These are phyloP conservation scores for Beta vulgaris DNA, from an alignment of 148 eudicot species.

Conservation along the genomic window DNA sequence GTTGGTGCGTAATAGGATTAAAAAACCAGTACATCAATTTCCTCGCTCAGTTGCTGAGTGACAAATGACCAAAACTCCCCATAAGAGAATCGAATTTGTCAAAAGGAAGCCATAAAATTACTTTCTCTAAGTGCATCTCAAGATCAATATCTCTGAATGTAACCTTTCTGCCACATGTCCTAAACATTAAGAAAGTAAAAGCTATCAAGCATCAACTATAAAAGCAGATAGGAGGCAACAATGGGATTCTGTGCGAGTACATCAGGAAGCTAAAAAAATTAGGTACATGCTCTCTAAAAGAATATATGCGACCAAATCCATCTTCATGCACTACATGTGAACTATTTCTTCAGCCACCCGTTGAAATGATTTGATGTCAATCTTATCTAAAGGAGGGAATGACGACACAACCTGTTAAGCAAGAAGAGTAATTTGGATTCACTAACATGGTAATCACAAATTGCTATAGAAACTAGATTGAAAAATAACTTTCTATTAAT, in stretches of 20 bases:
- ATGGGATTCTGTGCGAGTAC: neutral
- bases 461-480: neutral
- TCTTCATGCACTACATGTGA: constrained; percentile 95
- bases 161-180: constrained; percentile 75
- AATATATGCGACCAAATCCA: constrained; percentile 96
- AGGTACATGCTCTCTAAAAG: constrained; percentile 67
- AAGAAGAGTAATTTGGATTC: neutral
- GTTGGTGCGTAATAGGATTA: too few relatives aligned
- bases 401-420: constrained; percentile 75
- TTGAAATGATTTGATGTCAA: constrained; percentile 92
- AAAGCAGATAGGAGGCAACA: neutral
- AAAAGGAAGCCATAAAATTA: constrained; percentile 18
- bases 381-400: constrained; percentile 93
- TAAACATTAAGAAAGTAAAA: constrained; percentile 26
- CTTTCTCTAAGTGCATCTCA: constrained; percentile 89
- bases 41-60: neutral
- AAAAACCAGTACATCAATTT: neutral
- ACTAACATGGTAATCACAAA: neutral
- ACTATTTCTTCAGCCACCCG: constrained; percentile 92
- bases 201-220: neutral
- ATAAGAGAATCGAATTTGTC: neutral
- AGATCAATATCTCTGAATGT: constrained; percentile 70
- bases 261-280: neutral
- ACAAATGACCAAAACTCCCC: neutral
- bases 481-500: neutral